Base-by-base conservation (phyloP, 257 asterid species). In the Orobanche coerulescens region DNA sequence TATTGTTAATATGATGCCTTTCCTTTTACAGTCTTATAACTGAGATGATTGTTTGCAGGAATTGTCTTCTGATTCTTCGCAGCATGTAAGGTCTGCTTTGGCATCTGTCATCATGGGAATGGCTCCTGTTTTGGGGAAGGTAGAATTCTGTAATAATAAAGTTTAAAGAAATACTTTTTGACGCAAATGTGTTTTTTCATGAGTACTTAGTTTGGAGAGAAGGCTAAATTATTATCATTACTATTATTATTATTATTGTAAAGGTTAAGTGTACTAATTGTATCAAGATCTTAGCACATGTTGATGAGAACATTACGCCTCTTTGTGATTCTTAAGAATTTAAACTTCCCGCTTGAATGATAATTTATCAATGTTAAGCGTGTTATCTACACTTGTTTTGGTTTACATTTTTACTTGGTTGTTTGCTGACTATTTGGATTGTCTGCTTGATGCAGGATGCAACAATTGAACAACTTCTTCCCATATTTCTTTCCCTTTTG, bases 41-140 rank as follows among this genome's bases (percentile, higher is more conserved):
- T 37, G 51, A 15, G 15, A 15, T 50, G 57, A 37, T 51, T 24
- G 31, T 70, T 76, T 81, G 69, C 79, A 90, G 97, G 97, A 90
- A 62, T 78, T 90, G 75, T 90, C 97, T 57, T 87, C 97, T 66
- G 97, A 90, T 82, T 90, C 97, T 59, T 87, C 96, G 14, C 97
- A 90, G 79, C 97, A 90, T 66, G 97, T 90, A 58, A 78, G 97
- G 72, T 90, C 97, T 59, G 95, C 96, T 75, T 74, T 90, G 87
- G 97, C 97, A 50, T 90, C 97, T 13, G 95, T 90, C 37, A 90
- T 90, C 40, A 90, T 90, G 97, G 97, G 97, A 65, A 90, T 90
- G 96, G 96, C 97, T 80, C 96, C 97, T 24, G 88, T 90, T 37
- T 70, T 90, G 69, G 97, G 95, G 25, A 90, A 90, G 95, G 97